phyloP scores from a whole-genome alignment of 139 green algal genomes.

The Picochlorum sp. region DNA sequence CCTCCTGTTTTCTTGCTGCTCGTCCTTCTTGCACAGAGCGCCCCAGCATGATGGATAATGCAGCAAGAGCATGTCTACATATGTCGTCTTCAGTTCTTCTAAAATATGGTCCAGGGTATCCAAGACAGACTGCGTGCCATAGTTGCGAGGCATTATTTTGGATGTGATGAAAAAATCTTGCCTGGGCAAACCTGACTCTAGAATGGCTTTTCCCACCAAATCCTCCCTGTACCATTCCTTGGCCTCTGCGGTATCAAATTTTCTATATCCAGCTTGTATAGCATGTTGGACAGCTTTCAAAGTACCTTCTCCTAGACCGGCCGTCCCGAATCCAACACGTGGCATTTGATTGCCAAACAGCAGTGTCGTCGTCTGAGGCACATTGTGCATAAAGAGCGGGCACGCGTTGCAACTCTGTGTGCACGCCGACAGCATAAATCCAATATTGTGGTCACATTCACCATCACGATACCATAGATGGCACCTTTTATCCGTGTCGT shows the following conservation, averaged over 20 bases:
- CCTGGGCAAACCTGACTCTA: conserved; percentile 13
- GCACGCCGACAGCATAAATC: conserved; percentile 37
- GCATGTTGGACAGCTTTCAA: conserved; percentile 37
- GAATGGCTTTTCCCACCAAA: conserved; percentile 45
- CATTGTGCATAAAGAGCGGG: conserved; percentile 5
- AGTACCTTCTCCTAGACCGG: conserved; percentile 48
- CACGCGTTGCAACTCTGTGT: conserved; percentile 22
- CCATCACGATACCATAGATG: conserved; percentile 11
- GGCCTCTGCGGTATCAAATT: conserved; percentile 60
- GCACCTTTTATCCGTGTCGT: conserved; percentile 9
- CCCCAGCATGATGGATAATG: conserved; percentile 71
- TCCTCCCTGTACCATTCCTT: conserved; percentile 74
- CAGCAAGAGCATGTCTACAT: conserved; percentile 74
- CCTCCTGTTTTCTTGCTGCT: conserved; percentile 26
- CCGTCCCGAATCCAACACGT: conserved; percentile 67
- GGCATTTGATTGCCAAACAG: conserved; percentile 47
- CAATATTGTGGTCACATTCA: conserved; percentile 28
- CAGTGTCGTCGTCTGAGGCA: conserved; percentile 14
- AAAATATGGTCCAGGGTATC: conserved; percentile 18
- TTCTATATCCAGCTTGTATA: conserved; percentile 44
- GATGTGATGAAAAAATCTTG: conserved; percentile 65
- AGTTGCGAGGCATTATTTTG: conserved; percentile 70
- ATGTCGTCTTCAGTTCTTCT: conserved; percentile 40
- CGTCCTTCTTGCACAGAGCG: conserved; percentile 32
- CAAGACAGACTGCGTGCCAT: conserved; percentile 41